These are phyloP conservation scores for Mangifera indica DNA, from an alignment of 345 rosid species.

Conservation along the genomic window DNA sequence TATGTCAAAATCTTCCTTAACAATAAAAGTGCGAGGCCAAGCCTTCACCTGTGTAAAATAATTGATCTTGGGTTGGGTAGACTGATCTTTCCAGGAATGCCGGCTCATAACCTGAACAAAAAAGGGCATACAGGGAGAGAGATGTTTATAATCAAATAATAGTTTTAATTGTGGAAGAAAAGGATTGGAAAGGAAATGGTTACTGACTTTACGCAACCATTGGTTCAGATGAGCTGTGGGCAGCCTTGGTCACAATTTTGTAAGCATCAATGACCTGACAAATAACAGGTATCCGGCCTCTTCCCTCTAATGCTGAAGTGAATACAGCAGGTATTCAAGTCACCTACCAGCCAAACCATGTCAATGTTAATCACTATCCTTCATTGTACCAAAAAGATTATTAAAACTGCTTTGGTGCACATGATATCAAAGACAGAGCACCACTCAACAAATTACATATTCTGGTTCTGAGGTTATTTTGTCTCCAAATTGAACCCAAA, in stretches of 20 bases:
- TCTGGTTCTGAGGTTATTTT: too few species aligned
- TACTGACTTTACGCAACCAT: constrained; percentile 79
- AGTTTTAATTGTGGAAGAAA: not conserved
- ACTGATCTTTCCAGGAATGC: constrained; percentile 93
- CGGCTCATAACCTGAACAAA: constrained; percentile 77
- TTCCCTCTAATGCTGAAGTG: constrained; percentile 87
- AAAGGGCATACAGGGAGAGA: not conserved
- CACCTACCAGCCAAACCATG: too few species aligned
- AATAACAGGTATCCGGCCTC: constrained; percentile 73
- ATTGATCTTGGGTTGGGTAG: constrained; percentile 86
- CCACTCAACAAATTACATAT: too few species aligned
- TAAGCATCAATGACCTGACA: constrained; percentile 66
- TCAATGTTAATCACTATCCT: too few species aligned
- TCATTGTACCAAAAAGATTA: too few species aligned
- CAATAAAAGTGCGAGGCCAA: constrained; percentile 92
- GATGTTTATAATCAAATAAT: not conserved
- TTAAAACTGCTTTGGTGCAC: too few species aligned
- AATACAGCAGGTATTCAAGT: constrained; percentile 82
- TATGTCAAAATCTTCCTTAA: constrained; percentile 90
- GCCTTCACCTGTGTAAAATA: constrained; percentile 99
- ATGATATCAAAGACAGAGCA: not conserved
- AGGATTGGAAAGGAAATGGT: not conserved
- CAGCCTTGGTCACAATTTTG: constrained; percentile 87
- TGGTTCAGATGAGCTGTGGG: constrained; percentile 91
- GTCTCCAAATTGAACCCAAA: too few species aligned